Evolutionary conservation across 2,329 filamentous ascomycete genomes (phyloP).

Genomic region (Beauveria sp.): DNA sequence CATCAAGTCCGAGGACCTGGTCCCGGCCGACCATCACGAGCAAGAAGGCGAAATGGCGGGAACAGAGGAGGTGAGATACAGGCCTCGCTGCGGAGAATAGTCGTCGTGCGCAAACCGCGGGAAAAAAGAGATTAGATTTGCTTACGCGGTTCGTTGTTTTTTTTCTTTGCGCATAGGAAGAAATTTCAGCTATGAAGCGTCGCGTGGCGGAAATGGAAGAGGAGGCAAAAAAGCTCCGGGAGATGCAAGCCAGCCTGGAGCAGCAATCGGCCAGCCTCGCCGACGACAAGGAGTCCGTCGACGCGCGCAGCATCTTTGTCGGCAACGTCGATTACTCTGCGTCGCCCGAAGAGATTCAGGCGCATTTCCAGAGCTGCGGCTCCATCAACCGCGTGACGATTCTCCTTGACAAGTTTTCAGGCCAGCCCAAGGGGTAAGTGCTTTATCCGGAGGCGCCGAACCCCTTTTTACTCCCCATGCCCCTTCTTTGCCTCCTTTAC

Average conservation of each 20-base stretch:
- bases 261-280: conserved; percentile 74
- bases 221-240: conserved; percentile 75
- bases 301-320: conserved; percentile 93
- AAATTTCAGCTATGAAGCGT: conserved; percentile 81
- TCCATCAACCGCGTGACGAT: conserved; percentile 98
- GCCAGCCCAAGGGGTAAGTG: conserved; percentile 94
- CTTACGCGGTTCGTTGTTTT: not conserved
- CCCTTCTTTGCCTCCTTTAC: not conserved
- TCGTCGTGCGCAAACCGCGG: not conserved
- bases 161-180: conserved; percentile 45
- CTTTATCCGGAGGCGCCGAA: not conserved
- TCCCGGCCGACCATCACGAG: conserved; percentile 9
- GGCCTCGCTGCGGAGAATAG: not conserved
- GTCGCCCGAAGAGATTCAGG: conserved; percentile 95
- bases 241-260: conserved; percentile 82
- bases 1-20: conserved; percentile 11
- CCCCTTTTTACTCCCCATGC: not conserved
- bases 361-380: conserved; percentile 94
- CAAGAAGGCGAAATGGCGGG: conserved; percentile 9
- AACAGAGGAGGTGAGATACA: conserved; percentile 13
- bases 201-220: conserved; percentile 86
- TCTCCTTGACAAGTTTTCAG: conserved; percentile 94
- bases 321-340: conserved; percentile 98
- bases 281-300: conserved; percentile 93
- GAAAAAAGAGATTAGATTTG: not conserved